Percentiles rank a stretch among this genome's conserved stretches.
These are phyloP conservation scores for Typha latifolia DNA, from an alignment of 176 grass and related monocot species.

Conservation along the genomic window DNA sequence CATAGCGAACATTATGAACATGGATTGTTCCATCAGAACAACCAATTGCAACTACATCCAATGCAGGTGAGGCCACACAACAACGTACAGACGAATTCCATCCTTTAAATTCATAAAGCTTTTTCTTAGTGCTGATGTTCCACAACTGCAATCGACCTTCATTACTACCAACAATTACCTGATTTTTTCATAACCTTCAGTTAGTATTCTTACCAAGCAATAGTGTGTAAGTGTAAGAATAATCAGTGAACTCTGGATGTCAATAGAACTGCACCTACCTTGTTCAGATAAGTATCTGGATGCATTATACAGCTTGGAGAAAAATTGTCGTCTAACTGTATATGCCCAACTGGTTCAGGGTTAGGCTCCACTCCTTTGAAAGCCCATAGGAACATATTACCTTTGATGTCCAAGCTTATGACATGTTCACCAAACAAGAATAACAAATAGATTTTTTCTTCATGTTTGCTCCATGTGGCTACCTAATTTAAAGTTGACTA, in stretches of 20 bases:
- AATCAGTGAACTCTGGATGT: conserved; percentile 1
- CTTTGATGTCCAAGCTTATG: conserved; percentile 70
- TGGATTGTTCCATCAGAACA: conserved; percentile 83
- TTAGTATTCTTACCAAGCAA: conserved; percentile 17
- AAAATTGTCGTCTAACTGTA: conserved; percentile 63
- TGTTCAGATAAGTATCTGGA: conserved; percentile 98
- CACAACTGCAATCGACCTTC: conserved; percentile 80
- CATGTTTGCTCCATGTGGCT: conserved; percentile 73
- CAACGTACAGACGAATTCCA: conserved; percentile 69
- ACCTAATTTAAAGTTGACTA: conserved; percentile 36
- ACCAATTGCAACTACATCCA: conserved; percentile 80
- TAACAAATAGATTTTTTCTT: conserved; percentile 67
- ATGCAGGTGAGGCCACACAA: conserved; percentile 79
- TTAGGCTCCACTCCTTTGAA: conserved; percentile 58
- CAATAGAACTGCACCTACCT: conserved; percentile 39
- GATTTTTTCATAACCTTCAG: conserved; percentile 13
- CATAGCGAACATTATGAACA: conserved; percentile 78
- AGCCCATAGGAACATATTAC: conserved; percentile 76
- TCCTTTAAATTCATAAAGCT: conserved; percentile 80
- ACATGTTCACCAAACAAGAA: conserved; percentile 73
- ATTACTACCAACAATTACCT: conserved; percentile 83
- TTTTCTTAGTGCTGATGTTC: conserved; percentile 84
- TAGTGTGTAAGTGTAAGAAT: conserved; percentile 2
- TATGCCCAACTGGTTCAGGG: conserved; percentile 68
- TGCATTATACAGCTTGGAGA: conserved; percentile 79